Conservation (phyloP, 2,329 filamentous ascomycete genomes). For the Juglanconis juglandina region DNA sequence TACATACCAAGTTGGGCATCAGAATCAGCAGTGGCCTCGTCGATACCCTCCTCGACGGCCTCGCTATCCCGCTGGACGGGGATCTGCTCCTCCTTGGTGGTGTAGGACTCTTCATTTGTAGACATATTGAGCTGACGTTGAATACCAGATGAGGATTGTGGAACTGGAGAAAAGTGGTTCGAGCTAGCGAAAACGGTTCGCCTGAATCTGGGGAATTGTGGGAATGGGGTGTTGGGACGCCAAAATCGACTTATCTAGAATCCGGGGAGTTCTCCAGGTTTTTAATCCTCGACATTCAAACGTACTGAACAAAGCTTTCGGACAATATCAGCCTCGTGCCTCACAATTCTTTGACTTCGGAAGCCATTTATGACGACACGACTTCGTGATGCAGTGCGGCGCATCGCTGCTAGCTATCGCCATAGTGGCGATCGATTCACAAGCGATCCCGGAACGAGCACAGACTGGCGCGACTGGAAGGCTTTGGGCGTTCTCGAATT, state of each 20-base stretch:
- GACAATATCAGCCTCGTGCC: background rate
- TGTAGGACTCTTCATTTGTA: slow-evolving; percentile 7
- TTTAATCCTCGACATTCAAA: slow-evolving; percentile 1
- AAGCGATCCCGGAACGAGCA: background rate
- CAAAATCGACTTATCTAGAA: background rate
- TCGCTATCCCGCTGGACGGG: slow-evolving; percentile 20
- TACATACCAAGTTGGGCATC: slow-evolving; percentile 21
- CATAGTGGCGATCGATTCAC: background rate
- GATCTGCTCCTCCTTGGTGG: slow-evolving; percentile 13
- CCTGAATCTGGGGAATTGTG: slow-evolving; percentile 3
- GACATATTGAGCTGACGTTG: slow-evolving; percentile 9
- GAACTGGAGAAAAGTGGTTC: slow-evolving; percentile 8
- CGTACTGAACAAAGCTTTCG: background rate
- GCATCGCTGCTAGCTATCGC: background rate
- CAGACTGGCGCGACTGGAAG: background rate
- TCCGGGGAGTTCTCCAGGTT: slow-evolving; percentile 6
- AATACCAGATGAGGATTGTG: background rate
- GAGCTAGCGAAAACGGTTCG: slow-evolving; percentile 9
- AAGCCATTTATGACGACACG: slow-evolving; percentile 11
- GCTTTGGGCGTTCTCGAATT: background rate
- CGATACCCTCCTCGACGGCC: slow-evolving; percentile 18
- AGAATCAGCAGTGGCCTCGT: slow-evolving; percentile 12
- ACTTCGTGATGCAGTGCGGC: background rate
- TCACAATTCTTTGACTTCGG: background rate
- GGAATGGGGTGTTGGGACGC: background rate